A percentile compares a stretch with the other conserved stretches of the same genome.
Evolutionary conservation across 305 asterid genomes (phyloP).

Genomic region (Ajuga reptans): DNA sequence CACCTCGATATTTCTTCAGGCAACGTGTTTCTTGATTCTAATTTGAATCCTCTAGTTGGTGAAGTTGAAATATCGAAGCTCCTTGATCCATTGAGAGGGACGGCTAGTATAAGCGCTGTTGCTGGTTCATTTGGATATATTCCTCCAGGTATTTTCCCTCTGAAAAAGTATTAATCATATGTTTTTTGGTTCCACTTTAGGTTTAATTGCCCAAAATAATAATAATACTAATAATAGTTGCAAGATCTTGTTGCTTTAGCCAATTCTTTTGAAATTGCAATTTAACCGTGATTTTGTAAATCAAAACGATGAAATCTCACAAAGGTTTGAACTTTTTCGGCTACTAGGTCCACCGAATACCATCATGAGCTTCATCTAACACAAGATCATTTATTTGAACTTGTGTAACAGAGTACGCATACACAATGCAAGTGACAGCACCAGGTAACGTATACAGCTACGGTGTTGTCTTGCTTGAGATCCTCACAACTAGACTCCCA

Average conservation of each 20-base stretch:
- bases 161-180: background rate
- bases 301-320: no score
- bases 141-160: slow-evolving; percentile 78
- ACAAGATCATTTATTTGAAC: background rate
- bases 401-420: slow-evolving; percentile 25
- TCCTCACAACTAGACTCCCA: slow-evolving; percentile 66
- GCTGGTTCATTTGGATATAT: slow-evolving; percentile 98
- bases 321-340: no score
- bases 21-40: slow-evolving; percentile 68
- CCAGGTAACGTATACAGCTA: slow-evolving; percentile 93
- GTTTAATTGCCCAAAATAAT: background rate
- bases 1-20: slow-evolving; percentile 93
- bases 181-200: background rate
- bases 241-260: background rate
- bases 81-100: slow-evolving; percentile 86
- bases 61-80: slow-evolving; percentile 94
- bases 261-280: no score
- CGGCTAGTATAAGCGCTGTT: slow-evolving; percentile 95
- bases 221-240: background rate
- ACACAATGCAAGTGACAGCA: slow-evolving; percentile 98
- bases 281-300: background rate
- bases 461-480: slow-evolving; percentile 88
- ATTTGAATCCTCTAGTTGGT: slow-evolving; percentile 60
- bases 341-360: no score
- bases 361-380: background rate